phyloP scores from a whole-genome alignment of 495 filamentous ascomycete species.

The Penicillium cataractarum region DNA sequence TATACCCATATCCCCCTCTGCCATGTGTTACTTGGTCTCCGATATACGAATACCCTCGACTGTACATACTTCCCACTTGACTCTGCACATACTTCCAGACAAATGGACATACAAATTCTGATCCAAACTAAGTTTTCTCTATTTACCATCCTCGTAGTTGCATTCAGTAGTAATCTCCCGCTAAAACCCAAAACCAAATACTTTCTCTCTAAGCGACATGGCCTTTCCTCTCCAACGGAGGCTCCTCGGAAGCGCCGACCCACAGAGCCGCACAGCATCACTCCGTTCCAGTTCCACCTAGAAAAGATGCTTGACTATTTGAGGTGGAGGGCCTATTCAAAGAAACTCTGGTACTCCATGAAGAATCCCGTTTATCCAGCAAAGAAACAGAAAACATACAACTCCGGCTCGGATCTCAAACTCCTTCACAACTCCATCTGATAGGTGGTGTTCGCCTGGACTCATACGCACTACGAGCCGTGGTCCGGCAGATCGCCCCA shows the following conservation, averaged over 20 bases:
- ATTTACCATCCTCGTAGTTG: background rate
- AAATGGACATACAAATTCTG: background rate
- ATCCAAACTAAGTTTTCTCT: background rate
- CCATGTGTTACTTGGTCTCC: background rate
- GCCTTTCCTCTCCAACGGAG: background rate
- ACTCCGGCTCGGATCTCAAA: background rate
- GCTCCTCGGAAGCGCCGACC: constrained; percentile 5
- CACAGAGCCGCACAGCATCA: constrained; percentile 4
- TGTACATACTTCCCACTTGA: constrained; percentile 1
- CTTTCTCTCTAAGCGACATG: background rate
- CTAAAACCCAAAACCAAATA: background rate
- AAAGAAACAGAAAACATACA: background rate
- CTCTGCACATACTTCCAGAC: background rate
- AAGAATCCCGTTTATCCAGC: background rate
- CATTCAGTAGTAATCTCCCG: background rate
- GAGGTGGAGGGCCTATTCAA: background rate
- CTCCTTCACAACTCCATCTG: background rate
- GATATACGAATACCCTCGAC: constrained; percentile 10
- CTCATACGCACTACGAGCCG: background rate
- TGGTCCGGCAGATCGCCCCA: constrained; percentile 4
- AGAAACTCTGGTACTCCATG: background rate
- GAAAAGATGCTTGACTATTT: background rate
- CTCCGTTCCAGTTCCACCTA: background rate
- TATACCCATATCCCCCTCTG: constrained; percentile 16
- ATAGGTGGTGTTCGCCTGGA: background rate